Evolutionary conservation across 2,329 filamentous ascomycete genomes (phyloP).

Genomic region (Zalaria obscura): DNA sequence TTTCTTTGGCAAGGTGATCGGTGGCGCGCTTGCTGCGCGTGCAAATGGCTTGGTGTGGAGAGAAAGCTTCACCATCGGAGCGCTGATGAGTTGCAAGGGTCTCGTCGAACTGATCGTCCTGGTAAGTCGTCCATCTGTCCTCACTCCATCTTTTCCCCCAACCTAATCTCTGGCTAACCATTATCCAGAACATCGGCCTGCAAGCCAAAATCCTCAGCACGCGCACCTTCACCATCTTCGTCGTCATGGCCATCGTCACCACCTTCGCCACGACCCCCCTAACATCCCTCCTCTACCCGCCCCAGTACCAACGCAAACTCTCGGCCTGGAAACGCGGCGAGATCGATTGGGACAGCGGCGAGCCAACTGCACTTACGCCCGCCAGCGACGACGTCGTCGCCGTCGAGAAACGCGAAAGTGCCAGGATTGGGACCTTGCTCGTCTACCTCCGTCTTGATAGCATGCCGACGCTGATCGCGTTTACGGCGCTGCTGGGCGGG

Average conservation of each 20-base stretch:
- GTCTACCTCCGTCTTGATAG: constrained; percentile 77
- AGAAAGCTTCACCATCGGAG: constrained; percentile 76
- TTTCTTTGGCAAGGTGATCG: constrained; percentile 72
- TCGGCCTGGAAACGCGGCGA: constrained; percentile 68
- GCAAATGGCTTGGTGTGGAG: constrained; percentile 72
- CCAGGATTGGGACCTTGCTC: constrained; percentile 50
- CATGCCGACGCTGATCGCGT: constrained; percentile 66
- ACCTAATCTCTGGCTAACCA: neutral
- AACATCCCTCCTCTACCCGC: constrained; percentile 59
- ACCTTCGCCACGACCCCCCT: constrained; percentile 75
- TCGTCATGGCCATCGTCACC: constrained; percentile 82
- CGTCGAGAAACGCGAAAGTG: constrained; percentile 35
- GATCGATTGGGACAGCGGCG: constrained; percentile 72
- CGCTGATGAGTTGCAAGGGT: constrained; percentile 93
- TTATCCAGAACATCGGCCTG: constrained; percentile 57
- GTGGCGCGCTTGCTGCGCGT: constrained; percentile 65
- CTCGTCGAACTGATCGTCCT: constrained; percentile 90
- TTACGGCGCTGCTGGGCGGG: constrained; percentile 65
- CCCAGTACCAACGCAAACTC: constrained; percentile 61
- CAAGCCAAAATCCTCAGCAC: constrained; percentile 69
- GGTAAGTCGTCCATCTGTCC: constrained; percentile 34
- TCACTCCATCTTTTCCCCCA: neutral
- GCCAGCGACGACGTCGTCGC: constrained; percentile 17
- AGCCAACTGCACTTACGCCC: constrained; percentile 21
- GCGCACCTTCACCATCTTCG: constrained; percentile 82